Conservation (phyloP, 345 rosid genomes). For the Nasturtium officinale region DNA sequence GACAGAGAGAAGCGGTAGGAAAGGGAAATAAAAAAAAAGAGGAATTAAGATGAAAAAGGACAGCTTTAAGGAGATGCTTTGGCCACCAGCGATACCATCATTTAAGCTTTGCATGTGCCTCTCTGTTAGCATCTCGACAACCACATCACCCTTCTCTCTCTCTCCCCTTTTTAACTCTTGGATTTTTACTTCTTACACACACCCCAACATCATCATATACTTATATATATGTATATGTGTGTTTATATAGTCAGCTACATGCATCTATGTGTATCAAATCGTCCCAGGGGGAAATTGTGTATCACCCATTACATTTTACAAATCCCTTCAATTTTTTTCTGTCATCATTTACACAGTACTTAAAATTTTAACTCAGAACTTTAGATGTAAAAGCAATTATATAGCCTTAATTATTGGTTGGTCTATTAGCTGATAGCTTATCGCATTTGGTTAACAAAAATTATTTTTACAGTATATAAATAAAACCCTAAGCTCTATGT, state of each 20-base stretch:
- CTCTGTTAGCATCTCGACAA: constrained; percentile 49
- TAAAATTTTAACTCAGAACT: neutral
- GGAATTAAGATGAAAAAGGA: constrained; percentile 39
- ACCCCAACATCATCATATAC: constrained; percentile 39
- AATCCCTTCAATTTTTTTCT: constrained; percentile 6
- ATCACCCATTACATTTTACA: constrained; percentile 8
- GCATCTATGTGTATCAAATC: constrained; percentile 21
- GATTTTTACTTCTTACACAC: constrained; percentile 44
- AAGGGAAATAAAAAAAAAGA: constrained; percentile 15
- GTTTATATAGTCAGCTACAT: constrained; percentile 2
- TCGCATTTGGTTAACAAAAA: neutral
- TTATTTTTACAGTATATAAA: neutral
- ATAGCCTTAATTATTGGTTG: neutral
- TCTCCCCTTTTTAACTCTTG: constrained; percentile 38
- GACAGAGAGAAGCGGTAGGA: constrained; percentile 21
- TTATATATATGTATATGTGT: too few relatives aligned
- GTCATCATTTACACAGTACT: constrained; percentile 4
- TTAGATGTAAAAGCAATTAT: neutral
- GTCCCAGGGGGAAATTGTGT: neutral
- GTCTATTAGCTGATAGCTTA: neutral
- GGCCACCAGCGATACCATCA: constrained; percentile 47
- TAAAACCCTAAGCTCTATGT: neutral
- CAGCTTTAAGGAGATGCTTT: constrained; percentile 49
- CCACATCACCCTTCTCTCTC: constrained; percentile 41
- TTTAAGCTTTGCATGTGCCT: constrained; percentile 52